Conservation (phyloP, 1,139 yeast species). For the Meyerozyma smithsonii region DNA sequence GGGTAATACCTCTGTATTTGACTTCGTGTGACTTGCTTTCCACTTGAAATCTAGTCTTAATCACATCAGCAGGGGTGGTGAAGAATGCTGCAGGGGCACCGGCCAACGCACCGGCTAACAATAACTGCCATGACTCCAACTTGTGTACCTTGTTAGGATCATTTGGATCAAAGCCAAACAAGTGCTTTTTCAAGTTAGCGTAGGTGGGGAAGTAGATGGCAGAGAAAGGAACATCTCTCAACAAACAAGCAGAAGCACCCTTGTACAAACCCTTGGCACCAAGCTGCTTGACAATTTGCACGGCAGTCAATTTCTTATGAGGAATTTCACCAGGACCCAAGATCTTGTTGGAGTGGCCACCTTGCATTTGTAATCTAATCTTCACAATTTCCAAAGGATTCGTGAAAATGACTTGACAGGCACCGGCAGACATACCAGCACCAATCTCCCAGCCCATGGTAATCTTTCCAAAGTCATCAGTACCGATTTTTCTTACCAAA, state of each 20-base stretch:
- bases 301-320: constrained; percentile 51
- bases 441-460: constrained; percentile 68
- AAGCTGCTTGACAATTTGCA: constrained; percentile 69
- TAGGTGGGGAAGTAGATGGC: constrained; percentile 97
- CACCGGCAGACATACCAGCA: constrained; percentile 95
- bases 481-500: constrained; percentile 69
- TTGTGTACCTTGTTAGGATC: constrained; percentile 44
- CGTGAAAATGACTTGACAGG: constrained; percentile 93
- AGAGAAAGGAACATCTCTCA: constrained; percentile 95
- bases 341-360: constrained; percentile 49
- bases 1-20: constrained; percentile 67
- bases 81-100: constrained; percentile 98
- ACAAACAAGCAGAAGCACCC: constrained; percentile 87
- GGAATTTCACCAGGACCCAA: constrained; percentile 43
- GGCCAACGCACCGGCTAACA: constrained; percentile 88
- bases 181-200: constrained; percentile 80
- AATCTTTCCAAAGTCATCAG: constrained; percentile 53
- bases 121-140: constrained; percentile 77
- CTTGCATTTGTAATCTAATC: constrained; percentile 92
- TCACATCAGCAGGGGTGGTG: constrained; percentile 95
- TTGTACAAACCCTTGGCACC: constrained; percentile 85
- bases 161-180: constrained; percentile 79
- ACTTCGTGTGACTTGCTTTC: constrained; percentile 77
- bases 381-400: constrained; percentile 96
- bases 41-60: constrained; percentile 90